Evolutionary conservation across 1,139 yeast species (phyloP).

Genomic region (Wickerhamomyces sp.): DNA sequence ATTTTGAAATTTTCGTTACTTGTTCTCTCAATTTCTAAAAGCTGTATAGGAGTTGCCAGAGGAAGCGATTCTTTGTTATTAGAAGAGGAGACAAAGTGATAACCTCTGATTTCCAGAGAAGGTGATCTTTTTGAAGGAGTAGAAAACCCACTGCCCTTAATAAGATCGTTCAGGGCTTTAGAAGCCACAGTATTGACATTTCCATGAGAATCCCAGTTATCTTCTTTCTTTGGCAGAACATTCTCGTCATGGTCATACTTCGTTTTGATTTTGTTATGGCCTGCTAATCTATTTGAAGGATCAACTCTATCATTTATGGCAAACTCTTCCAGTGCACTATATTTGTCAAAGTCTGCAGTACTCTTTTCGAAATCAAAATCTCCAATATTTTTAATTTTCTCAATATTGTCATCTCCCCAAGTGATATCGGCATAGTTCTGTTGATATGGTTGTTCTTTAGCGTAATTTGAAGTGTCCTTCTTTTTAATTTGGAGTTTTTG

Average conservation of each 20-base stretch:
- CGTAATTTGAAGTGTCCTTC: conserved; percentile 9
- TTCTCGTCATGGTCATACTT: conserved; percentile 67
- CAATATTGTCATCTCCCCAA: conserved; percentile 49
- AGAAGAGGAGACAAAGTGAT: conserved; percentile 13
- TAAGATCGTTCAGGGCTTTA: conserved; percentile 5
- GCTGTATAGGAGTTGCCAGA: conserved; percentile 74
- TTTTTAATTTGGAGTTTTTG: conserved; percentile 7
- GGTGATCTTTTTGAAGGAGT: conserved; percentile 13
- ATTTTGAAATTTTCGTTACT: conserved; percentile 52
- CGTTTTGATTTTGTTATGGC: conserved; percentile 53
- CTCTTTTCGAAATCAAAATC: conserved; percentile 90
- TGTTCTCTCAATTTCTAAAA: conserved; percentile 71
- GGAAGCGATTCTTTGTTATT: conserved; percentile 36
- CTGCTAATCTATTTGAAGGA: conserved; percentile 64
- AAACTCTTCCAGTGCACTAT: conserved; percentile 73
- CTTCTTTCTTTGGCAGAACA: conserved; percentile 55
- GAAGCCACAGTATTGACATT: neutral
- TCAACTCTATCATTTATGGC: conserved; percentile 58
- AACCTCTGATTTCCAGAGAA: conserved; percentile 18
- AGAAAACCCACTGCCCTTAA: conserved; percentile 4
- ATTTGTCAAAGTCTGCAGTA: conserved; percentile 78
- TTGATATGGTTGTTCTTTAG: neutral
- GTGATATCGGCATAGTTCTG: conserved; percentile 28
- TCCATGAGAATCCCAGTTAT: conserved; percentile 52
- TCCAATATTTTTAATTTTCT: conserved; percentile 44